Evolutionary conservation across 2,329 filamentous ascomycete genomes (phyloP), one percentile per base, ranked within the genome.

Genomic region (Monosporascus cannonballus): DNA sequence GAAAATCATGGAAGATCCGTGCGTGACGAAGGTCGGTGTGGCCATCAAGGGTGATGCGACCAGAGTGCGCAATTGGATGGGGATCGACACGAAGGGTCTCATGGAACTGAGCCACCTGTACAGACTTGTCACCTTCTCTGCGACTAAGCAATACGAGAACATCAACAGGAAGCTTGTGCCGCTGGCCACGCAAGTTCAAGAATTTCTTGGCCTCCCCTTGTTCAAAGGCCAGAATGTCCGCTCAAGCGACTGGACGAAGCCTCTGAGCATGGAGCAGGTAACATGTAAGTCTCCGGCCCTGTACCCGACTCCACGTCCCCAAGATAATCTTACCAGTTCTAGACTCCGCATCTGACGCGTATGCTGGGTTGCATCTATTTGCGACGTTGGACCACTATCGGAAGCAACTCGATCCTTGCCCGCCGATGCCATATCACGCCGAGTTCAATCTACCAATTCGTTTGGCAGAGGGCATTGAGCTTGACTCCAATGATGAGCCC

Each of bases 21-120:
- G 73, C 1, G 77, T 95, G 53, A 80, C 79, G 39, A 96, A 96
- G 68, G 76, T 81, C 2, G 93, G 93, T 11, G 90, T 96, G 3
- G 76, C 78, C 50, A 87, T 96, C 59, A 79, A 80, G 60, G 86
- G 80, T 38, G 90, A 90, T 58, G 81, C 79, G 54, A 86, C 81
- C 2, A 82, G 90, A 30, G 64, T 96, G 14, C 76, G 74, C 27
- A 86, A 80, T n/a, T 81, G 75, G 56, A 76, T 96, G 3, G 74
- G 71, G 0, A 76, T 96, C 25, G 67, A 86, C 1, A 75, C 84
- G 1, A 78, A 75, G 48, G 88, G 88, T 0, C 73, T 89, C 4
- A 81, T 96, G 55, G 92, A 96, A 70, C 76, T 96, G 7, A 93
- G 88, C 66, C 87, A 96, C 64, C 71, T 96, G 24, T 86, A 92